Conservation (phyloP, 768 basidiomycete genomes). For the Daedalea quercina region DNA sequence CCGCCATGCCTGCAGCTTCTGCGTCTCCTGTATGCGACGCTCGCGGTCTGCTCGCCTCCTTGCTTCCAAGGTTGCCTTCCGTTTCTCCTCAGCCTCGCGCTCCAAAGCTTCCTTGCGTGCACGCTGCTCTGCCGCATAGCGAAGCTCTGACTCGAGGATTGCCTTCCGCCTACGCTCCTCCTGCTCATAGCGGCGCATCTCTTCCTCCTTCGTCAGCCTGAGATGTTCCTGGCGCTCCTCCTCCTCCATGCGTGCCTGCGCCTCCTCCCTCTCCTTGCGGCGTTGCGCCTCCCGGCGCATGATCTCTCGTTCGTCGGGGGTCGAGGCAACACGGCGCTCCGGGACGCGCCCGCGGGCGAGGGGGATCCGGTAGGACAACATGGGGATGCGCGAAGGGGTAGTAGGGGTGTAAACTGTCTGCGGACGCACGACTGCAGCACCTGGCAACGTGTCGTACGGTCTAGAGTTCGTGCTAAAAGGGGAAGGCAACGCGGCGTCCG, state of each 20-base stretch:
- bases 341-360: conserved; percentile 5
- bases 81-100: conserved; percentile 18
- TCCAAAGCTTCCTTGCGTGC: conserved; percentile 17
- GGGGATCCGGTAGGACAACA: conserved; percentile 9
- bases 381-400: conserved; percentile 14
- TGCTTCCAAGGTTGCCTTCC: conserved; percentile 11
- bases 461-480: background rate
- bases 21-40: conserved; percentile 19
- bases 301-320: conserved; percentile 12
- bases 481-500: background rate
- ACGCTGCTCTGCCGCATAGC: conserved; percentile 18
- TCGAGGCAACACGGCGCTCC: conserved; percentile 6
- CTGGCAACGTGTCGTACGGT: background rate
- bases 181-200: conserved; percentile 10
- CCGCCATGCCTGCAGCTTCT: conserved; percentile 19
- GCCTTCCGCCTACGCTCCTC: conserved; percentile 22
- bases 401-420: conserved; percentile 5
- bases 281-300: conserved; percentile 13
- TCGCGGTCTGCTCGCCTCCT: conserved; percentile 17
- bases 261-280: conserved; percentile 12
- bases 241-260: conserved; percentile 18
- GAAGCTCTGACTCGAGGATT: conserved; percentile 21
- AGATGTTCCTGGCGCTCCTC: conserved; percentile 19
- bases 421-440: background rate
- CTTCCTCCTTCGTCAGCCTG: conserved; percentile 18